phyloP scores from a whole-genome alignment of 2,329 filamentous ascomycete species.

The Neurospora sp. region DNA sequence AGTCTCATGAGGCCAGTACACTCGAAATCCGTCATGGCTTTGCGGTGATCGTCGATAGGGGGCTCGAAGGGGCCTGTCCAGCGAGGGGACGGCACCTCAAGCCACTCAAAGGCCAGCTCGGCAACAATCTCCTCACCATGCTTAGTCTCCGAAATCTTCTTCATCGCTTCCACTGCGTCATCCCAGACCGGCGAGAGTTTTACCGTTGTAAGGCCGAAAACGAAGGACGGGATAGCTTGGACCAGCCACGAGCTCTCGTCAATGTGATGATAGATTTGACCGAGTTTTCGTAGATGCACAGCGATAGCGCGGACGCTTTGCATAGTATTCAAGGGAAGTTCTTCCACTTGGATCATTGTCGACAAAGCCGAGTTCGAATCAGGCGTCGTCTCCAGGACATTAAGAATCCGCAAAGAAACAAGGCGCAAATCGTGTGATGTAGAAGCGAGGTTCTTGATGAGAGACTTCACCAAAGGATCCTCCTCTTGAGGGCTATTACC shows the following conservation, averaged over 20 bases:
- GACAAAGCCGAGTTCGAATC: slow-evolving; percentile 43
- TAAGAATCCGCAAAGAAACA: slow-evolving; percentile 62
- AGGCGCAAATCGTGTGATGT: slow-evolving; percentile 67
- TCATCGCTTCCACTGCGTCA: slow-evolving; percentile 66
- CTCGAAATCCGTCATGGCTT: slow-evolving; percentile 64
- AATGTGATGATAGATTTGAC: slow-evolving; percentile 51
- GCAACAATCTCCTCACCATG: slow-evolving; percentile 64
- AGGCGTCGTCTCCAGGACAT: slow-evolving; percentile 43
- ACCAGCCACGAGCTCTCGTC: slow-evolving; percentile 55
- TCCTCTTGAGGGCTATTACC: slow-evolving; percentile 43
- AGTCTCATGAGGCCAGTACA: slow-evolving; percentile 66
- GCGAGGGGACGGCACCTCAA: slow-evolving; percentile 47
- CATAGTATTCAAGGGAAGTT: slow-evolving; percentile 60
- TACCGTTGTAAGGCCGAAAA: slow-evolving; percentile 83
- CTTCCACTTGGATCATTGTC: slow-evolving; percentile 69
- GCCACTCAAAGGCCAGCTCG: slow-evolving; percentile 68
- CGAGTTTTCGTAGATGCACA: slow-evolving; percentile 76
- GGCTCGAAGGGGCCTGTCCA: slow-evolving; percentile 36
- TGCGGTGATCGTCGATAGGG: slow-evolving; percentile 23
- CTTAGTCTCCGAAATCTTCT: slow-evolving; percentile 61
- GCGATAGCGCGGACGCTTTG: slow-evolving; percentile 68
- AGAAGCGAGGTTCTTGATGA: slow-evolving; percentile 66
- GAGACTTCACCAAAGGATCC: slow-evolving; percentile 50
- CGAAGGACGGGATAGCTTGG: slow-evolving; percentile 67
- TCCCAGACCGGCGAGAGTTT: slow-evolving; percentile 83